A percentile compares a stretch with the other conserved stretches of the same genome.
Evolutionary conservation across 2,329 filamentous ascomycete genomes (phyloP).

Genomic region (Clathrospora elynae): DNA sequence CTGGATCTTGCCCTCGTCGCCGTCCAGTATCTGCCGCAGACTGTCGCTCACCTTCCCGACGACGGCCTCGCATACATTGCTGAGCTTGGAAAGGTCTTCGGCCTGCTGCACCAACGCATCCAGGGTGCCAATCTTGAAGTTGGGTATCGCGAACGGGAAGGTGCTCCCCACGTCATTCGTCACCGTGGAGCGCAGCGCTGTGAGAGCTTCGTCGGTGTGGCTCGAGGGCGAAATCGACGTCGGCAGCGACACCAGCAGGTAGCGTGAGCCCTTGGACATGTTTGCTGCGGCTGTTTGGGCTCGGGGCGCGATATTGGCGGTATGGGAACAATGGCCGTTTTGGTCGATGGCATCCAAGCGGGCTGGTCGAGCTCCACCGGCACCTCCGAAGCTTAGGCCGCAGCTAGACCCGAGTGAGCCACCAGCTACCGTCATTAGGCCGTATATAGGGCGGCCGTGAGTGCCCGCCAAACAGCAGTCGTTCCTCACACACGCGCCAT

Average conservation of each 20-base stretch:
- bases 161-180: constrained; percentile 76
- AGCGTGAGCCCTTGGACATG: constrained; percentile 63
- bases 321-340: constrained; percentile 26
- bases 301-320: constrained; percentile 23
- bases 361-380: constrained; percentile 21
- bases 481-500: constrained; percentile 29
- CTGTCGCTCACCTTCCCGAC: constrained; percentile 89
- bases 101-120: constrained; percentile 95
- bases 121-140: constrained; percentile 97
- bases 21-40: constrained; percentile 79
- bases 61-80: constrained; percentile 76
- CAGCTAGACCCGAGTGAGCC: constrained; percentile 13
- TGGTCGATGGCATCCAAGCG: constrained; percentile 27
- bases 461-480: constrained; percentile 17
- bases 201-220: constrained; percentile 80
- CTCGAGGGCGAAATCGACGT: constrained; percentile 81
- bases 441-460: constrained; percentile 24
- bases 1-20: constrained; percentile 78
- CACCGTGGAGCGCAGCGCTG: constrained; percentile 73
- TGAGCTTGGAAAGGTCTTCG: constrained; percentile 90
- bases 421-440: constrained; percentile 27
- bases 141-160: constrained; percentile 79
- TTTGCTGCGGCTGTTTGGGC: constrained; percentile 24
- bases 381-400: constrained; percentile 26
- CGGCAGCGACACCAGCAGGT: constrained; percentile 88